These are phyloP conservation scores for Microcyclospora pomicola DNA, from an alignment of 2,329 filamentous ascomycete genomes.

Conservation along the genomic window DNA sequence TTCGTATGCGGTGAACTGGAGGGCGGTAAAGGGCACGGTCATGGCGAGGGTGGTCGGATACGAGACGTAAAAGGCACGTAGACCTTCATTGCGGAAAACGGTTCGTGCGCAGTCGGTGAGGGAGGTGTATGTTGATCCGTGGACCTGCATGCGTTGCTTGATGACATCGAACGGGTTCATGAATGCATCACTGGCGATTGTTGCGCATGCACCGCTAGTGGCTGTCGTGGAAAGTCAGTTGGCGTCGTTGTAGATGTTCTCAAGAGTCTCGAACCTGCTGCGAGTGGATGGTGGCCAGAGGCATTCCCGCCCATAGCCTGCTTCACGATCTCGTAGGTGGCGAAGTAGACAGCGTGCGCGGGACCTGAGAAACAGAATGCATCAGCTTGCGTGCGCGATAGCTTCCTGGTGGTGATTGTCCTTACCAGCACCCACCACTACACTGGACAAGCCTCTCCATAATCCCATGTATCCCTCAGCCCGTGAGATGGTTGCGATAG, in stretches of 20 bases:
- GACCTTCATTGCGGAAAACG: conserved; percentile 75
- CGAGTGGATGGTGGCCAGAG: conserved; percentile 79
- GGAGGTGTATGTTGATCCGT: conserved; percentile 83
- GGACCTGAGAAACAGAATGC: conserved; percentile 47
- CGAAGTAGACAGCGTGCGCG: conserved; percentile 95
- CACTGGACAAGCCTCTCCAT: conserved; percentile 94
- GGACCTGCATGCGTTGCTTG: conserved; percentile 98
- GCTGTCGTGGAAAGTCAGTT: conserved; percentile 42
- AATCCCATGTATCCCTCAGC: conserved; percentile 81
- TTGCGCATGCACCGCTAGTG: conserved; percentile 83
- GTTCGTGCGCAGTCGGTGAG: conserved; percentile 76
- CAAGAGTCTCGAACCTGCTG: conserved; percentile 51
- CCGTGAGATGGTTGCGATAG: conserved; percentile 80
- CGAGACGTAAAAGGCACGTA: conserved; percentile 91
- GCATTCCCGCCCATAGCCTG: conserved; percentile 89
- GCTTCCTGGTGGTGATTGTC: conserved; percentile 4
- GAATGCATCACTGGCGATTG: conserved; percentile 90
- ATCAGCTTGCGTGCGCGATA: conserved; percentile 13
- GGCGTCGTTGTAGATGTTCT: not conserved
- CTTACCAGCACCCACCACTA: conserved; percentile 81
- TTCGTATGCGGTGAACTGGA: conserved; percentile 96
- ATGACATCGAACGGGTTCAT: conserved; percentile 99
- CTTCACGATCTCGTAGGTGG: conserved; percentile 94
- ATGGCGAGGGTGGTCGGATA: conserved; percentile 97
- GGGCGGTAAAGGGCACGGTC: conserved; percentile 94